Conservation (phyloP, 805 yeast genomes). For the Scheffersomyces stipitis region DNA sequence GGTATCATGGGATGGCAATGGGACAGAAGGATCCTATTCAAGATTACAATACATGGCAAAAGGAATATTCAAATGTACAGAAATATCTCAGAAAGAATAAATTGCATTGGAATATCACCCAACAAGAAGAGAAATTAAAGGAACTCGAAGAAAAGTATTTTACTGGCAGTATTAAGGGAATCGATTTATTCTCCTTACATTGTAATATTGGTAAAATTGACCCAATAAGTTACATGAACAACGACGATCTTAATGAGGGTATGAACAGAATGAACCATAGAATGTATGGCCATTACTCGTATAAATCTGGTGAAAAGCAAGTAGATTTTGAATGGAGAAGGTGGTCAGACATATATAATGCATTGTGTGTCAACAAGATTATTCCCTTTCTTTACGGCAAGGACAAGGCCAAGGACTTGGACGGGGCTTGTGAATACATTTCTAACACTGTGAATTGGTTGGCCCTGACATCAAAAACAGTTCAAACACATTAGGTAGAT, state of each 20-base stretch:
- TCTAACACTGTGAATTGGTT: constrained; percentile 5
- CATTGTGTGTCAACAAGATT: constrained; percentile 2
- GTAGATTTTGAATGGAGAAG: constrained; percentile 4
- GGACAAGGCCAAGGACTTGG: not conserved
- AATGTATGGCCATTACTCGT: constrained; percentile 2
- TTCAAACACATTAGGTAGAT: not conserved
- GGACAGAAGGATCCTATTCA: constrained; percentile 29
- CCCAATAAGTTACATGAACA: constrained; percentile 1
- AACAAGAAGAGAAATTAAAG: not conserved
- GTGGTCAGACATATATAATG: constrained; percentile 2
- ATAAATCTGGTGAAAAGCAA: not conserved
- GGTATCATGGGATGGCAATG: constrained; percentile 23
- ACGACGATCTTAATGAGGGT: not conserved
- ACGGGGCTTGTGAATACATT: not conserved
- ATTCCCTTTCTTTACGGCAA: not conserved
- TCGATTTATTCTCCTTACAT: constrained; percentile 2
- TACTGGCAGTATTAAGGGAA: not conserved
- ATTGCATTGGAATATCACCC: not conserved
- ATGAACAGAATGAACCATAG: constrained; percentile 1
- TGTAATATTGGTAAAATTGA: constrained; percentile 2
- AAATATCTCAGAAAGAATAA: too few relatives aligned
- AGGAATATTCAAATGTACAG: not conserved
- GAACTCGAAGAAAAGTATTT: not conserved
- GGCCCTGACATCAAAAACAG: not conserved
- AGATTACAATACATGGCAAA: constrained; percentile 18